phyloP scores from a whole-genome alignment of 2,329 filamentous ascomycete species.

The Pyrenochaeta sp. region DNA sequence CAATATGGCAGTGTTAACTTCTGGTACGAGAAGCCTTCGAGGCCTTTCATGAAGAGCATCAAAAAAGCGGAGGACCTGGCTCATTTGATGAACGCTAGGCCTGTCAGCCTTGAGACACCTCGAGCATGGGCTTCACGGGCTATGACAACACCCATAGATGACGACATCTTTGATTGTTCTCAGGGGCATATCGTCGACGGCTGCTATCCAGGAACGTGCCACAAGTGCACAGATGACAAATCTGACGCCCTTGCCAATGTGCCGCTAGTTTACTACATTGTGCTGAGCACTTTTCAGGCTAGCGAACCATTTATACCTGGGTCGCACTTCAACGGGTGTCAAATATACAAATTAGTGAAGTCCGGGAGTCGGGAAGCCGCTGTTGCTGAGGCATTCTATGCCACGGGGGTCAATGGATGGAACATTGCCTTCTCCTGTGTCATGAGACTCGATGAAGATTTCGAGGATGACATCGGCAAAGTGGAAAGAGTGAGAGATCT shows the following conservation, averaged over 20 bases:
- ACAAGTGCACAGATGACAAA: conserved; percentile 36
- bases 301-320: conserved; percentile 18
- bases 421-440: conserved; percentile 43
- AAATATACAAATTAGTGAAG: conserved; percentile 40
- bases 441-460: conserved; percentile 31
- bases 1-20: conserved; percentile 29
- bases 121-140: conserved; percentile 40
- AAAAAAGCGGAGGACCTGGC: conserved; percentile 16
- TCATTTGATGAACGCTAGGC: conserved; percentile 19
- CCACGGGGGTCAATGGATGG: conserved; percentile 39
- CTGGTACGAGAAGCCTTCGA: conserved; percentile 41
- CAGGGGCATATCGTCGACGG: conserved; percentile 20
- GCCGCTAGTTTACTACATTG: conserved; percentile 33
- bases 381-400: conserved; percentile 36
- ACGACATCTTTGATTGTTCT: conserved; percentile 36
- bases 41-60: conserved; percentile 18
- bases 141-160: conserved; percentile 36
- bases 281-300: conserved; percentile 34
- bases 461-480: conserved; percentile 22
- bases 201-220: conserved; percentile 25
- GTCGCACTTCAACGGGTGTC: conserved; percentile 19
- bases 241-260: conserved; percentile 31
- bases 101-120: conserved; percentile 30
- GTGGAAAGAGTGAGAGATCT: conserved; percentile 31
- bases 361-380: conserved; percentile 44